These are phyloP conservation scores for Aphanomyces invadans DNA, from an alignment of 352 stramenopile species.

Conservation along the genomic window DNA sequence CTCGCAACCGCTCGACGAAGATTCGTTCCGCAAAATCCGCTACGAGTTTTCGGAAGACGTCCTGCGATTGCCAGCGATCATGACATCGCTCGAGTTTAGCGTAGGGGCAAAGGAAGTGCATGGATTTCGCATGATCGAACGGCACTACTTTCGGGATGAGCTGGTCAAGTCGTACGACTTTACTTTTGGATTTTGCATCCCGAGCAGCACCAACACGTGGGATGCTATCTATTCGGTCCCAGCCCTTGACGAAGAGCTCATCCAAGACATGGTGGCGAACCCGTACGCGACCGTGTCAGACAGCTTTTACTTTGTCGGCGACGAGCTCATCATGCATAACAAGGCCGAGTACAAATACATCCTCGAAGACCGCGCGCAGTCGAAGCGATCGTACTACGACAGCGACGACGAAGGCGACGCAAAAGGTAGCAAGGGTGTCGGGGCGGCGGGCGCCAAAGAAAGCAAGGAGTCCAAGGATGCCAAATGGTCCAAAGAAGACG, in stretches of 20 bases:
- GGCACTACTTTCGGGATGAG: constrained; percentile 93
- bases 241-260: constrained; percentile 88
- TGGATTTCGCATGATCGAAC: constrained; percentile 94
- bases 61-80: constrained; percentile 82
- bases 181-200: constrained; percentile 95
- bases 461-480: constrained; percentile 37
- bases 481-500: constrained; percentile 88
- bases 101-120: constrained; percentile 86
- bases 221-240: constrained; percentile 92
- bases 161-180: constrained; percentile 96
- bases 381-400: constrained; percentile 87
- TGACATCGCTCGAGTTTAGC: constrained; percentile 88
- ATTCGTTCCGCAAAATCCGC: constrained; percentile 88
- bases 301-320: constrained; percentile 95
- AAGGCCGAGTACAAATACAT: constrained; percentile 93
- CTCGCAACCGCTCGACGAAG: constrained; percentile 81
- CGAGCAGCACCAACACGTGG: constrained; percentile 93
- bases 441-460: constrained; percentile 48
- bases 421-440: constrained; percentile 47
- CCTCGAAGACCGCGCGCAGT: constrained; percentile 80
- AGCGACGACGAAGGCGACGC: constrained; percentile 70
- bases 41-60: constrained; percentile 94
- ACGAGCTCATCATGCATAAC: constrained; percentile 96
- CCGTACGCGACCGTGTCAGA: constrained; percentile 92
- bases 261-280: constrained; percentile 91